Evolutionary conservation across 331 rosid genomes (phyloP).

Genomic region (Malus hybrid): DNA sequence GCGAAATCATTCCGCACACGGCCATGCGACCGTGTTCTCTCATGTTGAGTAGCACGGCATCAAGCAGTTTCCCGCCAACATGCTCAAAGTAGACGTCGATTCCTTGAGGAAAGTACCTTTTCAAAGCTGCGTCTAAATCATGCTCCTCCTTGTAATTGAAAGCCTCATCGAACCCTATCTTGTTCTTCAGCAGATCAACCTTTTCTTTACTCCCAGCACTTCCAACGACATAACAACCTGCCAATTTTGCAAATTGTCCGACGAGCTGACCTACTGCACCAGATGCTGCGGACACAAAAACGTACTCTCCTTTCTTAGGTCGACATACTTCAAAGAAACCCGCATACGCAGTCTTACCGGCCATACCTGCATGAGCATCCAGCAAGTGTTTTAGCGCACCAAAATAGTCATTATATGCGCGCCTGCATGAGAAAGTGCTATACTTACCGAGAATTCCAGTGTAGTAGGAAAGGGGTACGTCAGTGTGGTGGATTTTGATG

Average conservation of each 20-base stretch:
- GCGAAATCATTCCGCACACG: constrained; percentile 21
- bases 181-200: constrained; percentile 21
- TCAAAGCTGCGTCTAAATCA: constrained; percentile 15
- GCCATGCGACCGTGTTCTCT: constrained; percentile 17
- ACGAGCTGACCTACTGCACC: constrained; percentile 62
- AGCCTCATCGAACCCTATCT: constrained; percentile 15
- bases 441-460: neutral
- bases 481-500: neutral
- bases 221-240: constrained; percentile 53
- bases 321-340: constrained; percentile 43
- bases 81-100: constrained; percentile 23
- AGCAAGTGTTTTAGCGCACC: no score
- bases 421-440: neutral
- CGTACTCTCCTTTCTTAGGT: constrained; percentile 45
- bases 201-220: constrained; percentile 51
- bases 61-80: constrained; percentile 23
- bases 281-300: constrained; percentile 40
- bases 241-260: constrained; percentile 47
- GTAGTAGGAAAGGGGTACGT: constrained; percentile 6
- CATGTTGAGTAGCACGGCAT: constrained; percentile 16
- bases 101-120: constrained; percentile 20
- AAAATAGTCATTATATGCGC: no score
- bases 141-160: constrained; percentile 23
- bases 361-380: constrained; percentile 27
- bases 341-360: constrained; percentile 48